A percentile compares a stretch with the other conserved stretches of the same genome.
Conservation (phyloP, 2,329 filamentous ascomycete genomes). For the Aureobasidium sp. region DNA sequence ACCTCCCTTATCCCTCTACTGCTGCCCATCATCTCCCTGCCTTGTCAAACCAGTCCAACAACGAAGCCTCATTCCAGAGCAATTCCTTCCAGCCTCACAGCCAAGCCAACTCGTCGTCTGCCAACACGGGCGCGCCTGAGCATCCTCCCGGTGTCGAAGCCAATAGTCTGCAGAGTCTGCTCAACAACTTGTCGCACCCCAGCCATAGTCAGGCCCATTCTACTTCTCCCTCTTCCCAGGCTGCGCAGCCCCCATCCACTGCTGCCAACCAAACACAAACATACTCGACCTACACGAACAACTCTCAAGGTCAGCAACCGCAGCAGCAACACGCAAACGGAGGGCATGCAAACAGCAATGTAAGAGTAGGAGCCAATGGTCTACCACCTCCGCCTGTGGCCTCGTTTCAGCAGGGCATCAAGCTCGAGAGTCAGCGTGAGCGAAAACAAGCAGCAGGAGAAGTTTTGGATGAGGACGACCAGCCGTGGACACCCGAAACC, state of each 20-base stretch:
- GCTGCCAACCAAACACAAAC: constrained; percentile 39
- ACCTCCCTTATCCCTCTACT: constrained; percentile 3
- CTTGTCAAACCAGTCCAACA: background rate
- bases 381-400: constrained; percentile 20
- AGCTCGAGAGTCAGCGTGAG: constrained; percentile 26
- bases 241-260: constrained; percentile 28
- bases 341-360: background rate
- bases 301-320: background rate
- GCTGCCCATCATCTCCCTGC: constrained; percentile 13
- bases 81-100: constrained; percentile 19
- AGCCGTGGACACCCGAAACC: constrained; percentile 49
- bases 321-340: constrained; percentile 23
- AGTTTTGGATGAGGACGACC: constrained; percentile 37
- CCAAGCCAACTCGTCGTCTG: background rate
- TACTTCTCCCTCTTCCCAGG: constrained; percentile 24
- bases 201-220: constrained; percentile 23
- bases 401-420: constrained; percentile 19
- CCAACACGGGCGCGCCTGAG: background rate
- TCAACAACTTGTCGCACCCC: constrained; percentile 22
- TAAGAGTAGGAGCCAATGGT: constrained; percentile 17
- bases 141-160: constrained; percentile 10
- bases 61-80: constrained; percentile 14
- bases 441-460: constrained; percentile 25
- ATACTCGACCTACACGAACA: background rate
- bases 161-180: constrained; percentile 11